Conservation (phyloP, 192 early-diverging fungal species). For the Backusella macrospora region DNA sequence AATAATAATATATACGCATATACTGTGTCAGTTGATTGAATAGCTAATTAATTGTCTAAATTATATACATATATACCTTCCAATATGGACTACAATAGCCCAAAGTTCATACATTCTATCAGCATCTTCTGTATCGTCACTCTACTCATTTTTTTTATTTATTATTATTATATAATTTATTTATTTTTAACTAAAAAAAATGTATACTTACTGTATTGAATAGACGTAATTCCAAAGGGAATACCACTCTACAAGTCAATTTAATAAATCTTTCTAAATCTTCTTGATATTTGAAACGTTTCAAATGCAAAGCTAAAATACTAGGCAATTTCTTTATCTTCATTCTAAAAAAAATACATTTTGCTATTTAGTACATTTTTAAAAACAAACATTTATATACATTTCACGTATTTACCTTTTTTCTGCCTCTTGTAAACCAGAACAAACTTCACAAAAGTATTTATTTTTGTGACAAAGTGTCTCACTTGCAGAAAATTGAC, state of each 20-base stretch:
- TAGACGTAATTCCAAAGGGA: slow-evolving; percentile 89
- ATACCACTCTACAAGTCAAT: slow-evolving; percentile 93
- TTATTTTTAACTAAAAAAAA: neutral
- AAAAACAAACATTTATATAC: no score
- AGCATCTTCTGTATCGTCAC: slow-evolving; percentile 82
- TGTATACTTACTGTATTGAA: slow-evolving; percentile 79
- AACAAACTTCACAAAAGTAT: slow-evolving; percentile 95
- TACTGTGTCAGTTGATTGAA: neutral
- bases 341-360: slow-evolving; percentile 63
- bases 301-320: slow-evolving; percentile 92
- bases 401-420: slow-evolving; percentile 56
- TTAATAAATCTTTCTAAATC: slow-evolving; percentile 88
- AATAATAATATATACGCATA: slow-evolving; percentile 15
- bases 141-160: slow-evolving; percentile 19
- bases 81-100: slow-evolving; percentile 93
- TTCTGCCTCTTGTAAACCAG: slow-evolving; percentile 95
- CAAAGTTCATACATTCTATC: slow-evolving; percentile 87
- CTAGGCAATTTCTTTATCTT: slow-evolving; percentile 93
- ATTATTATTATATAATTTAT: neutral
- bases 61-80: slow-evolving; percentile 52
- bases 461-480: slow-evolving; percentile 97
- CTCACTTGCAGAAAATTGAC: slow-evolving; percentile 93
- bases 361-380: neutral
- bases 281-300: slow-evolving; percentile 98
- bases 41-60: neutral